phyloP scores from a whole-genome alignment of 306 rosid genomes.

The Quercus bicolor region DNA sequence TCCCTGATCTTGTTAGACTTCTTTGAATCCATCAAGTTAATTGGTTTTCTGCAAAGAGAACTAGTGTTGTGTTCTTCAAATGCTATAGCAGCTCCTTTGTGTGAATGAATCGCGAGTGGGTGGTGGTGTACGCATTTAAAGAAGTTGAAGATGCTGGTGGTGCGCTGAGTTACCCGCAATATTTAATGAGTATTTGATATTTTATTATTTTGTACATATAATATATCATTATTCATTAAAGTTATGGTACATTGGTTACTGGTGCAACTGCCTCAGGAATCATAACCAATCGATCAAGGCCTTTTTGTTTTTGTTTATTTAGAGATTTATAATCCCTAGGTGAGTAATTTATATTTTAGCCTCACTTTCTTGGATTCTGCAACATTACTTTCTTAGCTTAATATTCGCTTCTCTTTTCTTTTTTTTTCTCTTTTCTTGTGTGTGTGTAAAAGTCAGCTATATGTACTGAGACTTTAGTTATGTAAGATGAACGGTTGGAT shows the following conservation, averaged over 20 bases:
- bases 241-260: conserved; percentile 29
- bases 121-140: conserved; percentile 36
- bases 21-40: conserved; percentile 52
- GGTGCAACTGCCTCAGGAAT: conserved; percentile 33
- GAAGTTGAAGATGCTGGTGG: conserved; percentile 16
- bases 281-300: conserved; percentile 5
- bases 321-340: conserved; percentile 7
- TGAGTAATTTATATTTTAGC: background rate
- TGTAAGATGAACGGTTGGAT: too few species aligned
- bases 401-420: background rate
- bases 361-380: conserved; percentile 15
- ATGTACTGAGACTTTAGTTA: too few species aligned
- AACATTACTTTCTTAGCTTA: background rate
- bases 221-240: conserved; percentile 2
- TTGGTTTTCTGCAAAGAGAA: background rate
- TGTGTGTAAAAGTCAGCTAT: too few species aligned
- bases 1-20: conserved; percentile 77
- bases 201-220: conserved; percentile 11
- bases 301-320: conserved; percentile 1
- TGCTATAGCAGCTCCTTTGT: too few species aligned
- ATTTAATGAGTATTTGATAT: conserved; percentile 1
- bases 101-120: conserved; percentile 23
- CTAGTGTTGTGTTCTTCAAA: background rate
- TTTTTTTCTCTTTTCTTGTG: too few species aligned
- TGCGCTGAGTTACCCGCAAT: background rate